phyloP scores from a whole-genome alignment of 2,329 filamentous ascomycete genomes.

The Ophiobolus disseminans region DNA sequence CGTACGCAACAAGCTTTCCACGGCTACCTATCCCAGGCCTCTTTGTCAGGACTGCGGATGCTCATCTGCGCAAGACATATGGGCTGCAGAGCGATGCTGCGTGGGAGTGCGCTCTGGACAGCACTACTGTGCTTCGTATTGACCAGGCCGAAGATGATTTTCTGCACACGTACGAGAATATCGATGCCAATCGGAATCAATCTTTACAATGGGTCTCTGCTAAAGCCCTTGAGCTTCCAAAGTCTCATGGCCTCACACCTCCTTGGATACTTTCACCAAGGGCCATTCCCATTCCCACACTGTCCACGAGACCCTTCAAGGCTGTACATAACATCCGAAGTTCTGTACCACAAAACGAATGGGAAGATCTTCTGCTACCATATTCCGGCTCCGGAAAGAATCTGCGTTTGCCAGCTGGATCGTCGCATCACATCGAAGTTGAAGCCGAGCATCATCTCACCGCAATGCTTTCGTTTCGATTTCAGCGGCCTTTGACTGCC shows the following conservation, averaged over 20 bases:
- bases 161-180: slow-evolving; percentile 44
- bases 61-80: neutral
- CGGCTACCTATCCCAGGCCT: slow-evolving; percentile 37
- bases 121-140: slow-evolving; percentile 7
- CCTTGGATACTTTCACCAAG: slow-evolving; percentile 52
- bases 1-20: slow-evolving; percentile 42
- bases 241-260: slow-evolving; percentile 49
- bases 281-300: slow-evolving; percentile 42
- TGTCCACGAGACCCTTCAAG: neutral
- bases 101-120: slow-evolving; percentile 37
- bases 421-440: slow-evolving; percentile 6
- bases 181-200: slow-evolving; percentile 16
- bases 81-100: slow-evolving; percentile 1
- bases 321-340: neutral
- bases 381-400: neutral
- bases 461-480: neutral
- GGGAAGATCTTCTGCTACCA: neutral
- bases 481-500: neutral
- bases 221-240: slow-evolving; percentile 28
- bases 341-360: neutral
- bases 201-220: neutral
- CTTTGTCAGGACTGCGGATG: slow-evolving; percentile 16
- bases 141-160: slow-evolving; percentile 50
- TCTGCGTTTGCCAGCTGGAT: neutral
- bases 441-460: slow-evolving; percentile 1